Evolutionary conservation across 768 basidiomycete genomes (phyloP), one percentile per base, ranked within the genome.

Genomic region (Boletus vinaceobasis): DNA sequence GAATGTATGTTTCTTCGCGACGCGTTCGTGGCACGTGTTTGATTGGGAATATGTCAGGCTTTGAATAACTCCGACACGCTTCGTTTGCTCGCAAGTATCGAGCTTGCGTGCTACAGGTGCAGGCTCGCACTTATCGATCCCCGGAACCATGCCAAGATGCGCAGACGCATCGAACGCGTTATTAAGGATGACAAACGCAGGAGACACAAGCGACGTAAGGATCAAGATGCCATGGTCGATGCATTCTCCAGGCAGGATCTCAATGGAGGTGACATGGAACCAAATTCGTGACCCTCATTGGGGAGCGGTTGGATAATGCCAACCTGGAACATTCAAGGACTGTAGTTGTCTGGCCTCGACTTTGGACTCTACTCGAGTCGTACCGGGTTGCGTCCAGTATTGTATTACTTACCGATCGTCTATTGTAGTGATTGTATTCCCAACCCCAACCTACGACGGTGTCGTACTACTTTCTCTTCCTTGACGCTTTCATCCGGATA

Each of bases 111-210:
- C 68, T 89, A 90, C 67, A 81, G 80, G 61, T 88, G 85, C 74
- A 87, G 83, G 64, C 78, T 85, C 60, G 82, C 84, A 4, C 66
- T 89, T 15, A 66, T 78, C 46, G 87, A 90, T 70, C 85, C 89
- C n/a, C 79, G 82, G 32, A 68, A 75, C 40, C 86, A 88, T 61
- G 72, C 71, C 62, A 87, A 86, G 63, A 72, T 77, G 29, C 82
- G 89, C 45, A 81, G 87, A 62, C 82, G 84, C 62, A 82, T 92
- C 49, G 87, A 91, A 60, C 80, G 87, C 32, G 74, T 87, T n/a
- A 90, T 93, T 66, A 90, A 88, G 68, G 90, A 93, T 44, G 90
- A 93, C 74, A 79, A 89, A 59, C 79, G 88, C 62, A 83, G 80
- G 70, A 79, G 90, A 60, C 90, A 93, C 71, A 87, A 80, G 63